Evolutionary conservation across 306 rosid genomes (phyloP).

Genomic region (Arachis stenosperma): DNA sequence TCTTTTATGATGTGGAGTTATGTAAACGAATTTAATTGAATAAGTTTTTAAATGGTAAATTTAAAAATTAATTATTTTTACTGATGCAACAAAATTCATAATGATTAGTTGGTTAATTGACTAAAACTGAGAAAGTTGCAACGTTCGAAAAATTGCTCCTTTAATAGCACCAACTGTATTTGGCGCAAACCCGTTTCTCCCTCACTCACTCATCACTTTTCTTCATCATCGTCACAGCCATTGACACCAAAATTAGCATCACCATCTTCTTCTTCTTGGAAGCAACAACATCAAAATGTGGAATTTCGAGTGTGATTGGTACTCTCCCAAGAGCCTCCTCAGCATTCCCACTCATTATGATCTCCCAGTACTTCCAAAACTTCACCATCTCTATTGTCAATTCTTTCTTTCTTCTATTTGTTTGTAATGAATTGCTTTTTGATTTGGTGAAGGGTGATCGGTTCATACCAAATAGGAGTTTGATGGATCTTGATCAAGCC

Average conservation of each 20-base stretch:
- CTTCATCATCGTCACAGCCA: not conserved
- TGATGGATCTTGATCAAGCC: constrained; percentile 98
- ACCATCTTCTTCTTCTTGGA: constrained; percentile 1
- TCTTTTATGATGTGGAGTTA: no score
- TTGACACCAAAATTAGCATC: not conserved
- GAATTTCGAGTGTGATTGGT: constrained; percentile 70
- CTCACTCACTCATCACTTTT: not conserved
- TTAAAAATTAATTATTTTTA: no score
- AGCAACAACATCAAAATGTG: constrained; percentile 43
- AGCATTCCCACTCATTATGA: constrained; percentile 57
- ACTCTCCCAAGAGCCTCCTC: constrained; percentile 68
- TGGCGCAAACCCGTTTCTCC: constrained; percentile 48
- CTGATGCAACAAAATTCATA: no score
- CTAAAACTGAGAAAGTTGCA: not conserved
- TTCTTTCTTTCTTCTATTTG: not conserved
- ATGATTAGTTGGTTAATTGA: no score
- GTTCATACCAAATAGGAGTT: constrained; percentile 82
- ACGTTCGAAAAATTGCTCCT: not conserved
- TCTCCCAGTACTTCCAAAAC: constrained; percentile 54
- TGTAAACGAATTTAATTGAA: no score
- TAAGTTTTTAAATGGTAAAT: no score
- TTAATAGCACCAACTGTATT: not conserved
- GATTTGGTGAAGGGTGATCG: constrained; percentile 65
- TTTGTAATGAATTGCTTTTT: not conserved
- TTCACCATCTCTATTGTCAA: not conserved